Conservation (phyloP, 345 rosid species). For the Schrenkiella parvula region DNA sequence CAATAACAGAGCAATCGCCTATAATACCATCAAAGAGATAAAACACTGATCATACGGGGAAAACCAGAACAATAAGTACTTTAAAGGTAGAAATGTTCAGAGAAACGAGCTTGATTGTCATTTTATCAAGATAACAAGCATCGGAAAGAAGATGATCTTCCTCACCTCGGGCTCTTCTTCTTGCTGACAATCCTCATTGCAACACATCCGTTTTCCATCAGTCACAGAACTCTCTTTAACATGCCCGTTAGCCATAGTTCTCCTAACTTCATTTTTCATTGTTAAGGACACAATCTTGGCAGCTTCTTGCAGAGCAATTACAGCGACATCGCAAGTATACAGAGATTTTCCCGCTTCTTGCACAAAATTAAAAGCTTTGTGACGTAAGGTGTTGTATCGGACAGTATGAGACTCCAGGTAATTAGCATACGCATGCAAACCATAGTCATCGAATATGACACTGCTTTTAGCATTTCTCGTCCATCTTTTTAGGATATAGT, state of each 20-base stretch:
- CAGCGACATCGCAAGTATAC: constrained; percentile 44
- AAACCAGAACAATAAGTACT: not conserved
- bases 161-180: constrained; percentile 39
- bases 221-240: constrained; percentile 8
- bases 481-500: constrained; percentile 55
- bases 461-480: constrained; percentile 60
- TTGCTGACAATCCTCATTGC: constrained; percentile 25
- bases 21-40: not conserved
- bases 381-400: constrained; percentile 54
- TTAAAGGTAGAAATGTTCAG: not conserved
- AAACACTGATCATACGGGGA: not conserved
- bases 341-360: constrained; percentile 49
- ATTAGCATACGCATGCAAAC: constrained; percentile 35
- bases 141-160: not conserved
- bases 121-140: not conserved
- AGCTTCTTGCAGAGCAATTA: constrained; percentile 53
- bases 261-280: constrained; percentile 35
- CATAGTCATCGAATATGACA: constrained; percentile 44
- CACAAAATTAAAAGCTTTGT: constrained; percentile 56
- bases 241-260: constrained; percentile 27
- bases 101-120: not conserved
- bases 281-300: constrained; percentile 45
- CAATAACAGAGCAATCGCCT: not conserved
- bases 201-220: constrained; percentile 19
- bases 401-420: constrained; percentile 58